Conservation (phyloP, 2,329 filamentous ascomycete genomes). For the Colletotrichum sp. region DNA sequence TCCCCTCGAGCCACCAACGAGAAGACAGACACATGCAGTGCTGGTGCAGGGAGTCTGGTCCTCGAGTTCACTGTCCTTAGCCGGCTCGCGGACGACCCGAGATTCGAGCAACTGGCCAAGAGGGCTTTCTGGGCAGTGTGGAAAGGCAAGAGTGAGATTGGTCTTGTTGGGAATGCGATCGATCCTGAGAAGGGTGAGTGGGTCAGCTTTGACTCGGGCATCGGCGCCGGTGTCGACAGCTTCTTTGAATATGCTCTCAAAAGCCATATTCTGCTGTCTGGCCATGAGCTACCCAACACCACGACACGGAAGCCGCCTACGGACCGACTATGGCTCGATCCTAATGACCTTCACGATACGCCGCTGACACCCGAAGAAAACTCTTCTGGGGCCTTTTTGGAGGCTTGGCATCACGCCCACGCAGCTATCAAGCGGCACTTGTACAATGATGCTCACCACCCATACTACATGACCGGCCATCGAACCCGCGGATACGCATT, state of each 20-base stretch:
- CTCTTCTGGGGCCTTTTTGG: slow-evolving; percentile 78
- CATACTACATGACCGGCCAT: slow-evolving; percentile 92
- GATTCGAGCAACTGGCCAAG: slow-evolving; percentile 91
- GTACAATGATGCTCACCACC: slow-evolving; percentile 85
- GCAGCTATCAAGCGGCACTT: slow-evolving; percentile 88
- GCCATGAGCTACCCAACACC: slow-evolving; percentile 65
- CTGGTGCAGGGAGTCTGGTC: slow-evolving; percentile 93
- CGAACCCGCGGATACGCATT: slow-evolving; percentile 85
- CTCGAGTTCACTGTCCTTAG: slow-evolving; percentile 93
- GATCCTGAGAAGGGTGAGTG: slow-evolving; percentile 91
- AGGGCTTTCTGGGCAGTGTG: slow-evolving; percentile 98
- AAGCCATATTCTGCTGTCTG: slow-evolving; percentile 87
- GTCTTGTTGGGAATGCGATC: slow-evolving; percentile 88
- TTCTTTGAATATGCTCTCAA: slow-evolving; percentile 99
- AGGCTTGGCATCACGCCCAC: slow-evolving; percentile 85
- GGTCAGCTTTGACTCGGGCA: slow-evolving; percentile 89
- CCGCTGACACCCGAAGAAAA: slow-evolving; percentile 70
- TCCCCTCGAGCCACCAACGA: slow-evolving; percentile 42
- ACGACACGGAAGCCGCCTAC: slow-evolving; percentile 42
- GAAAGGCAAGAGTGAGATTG: slow-evolving; percentile 82
- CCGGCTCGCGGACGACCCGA: slow-evolving; percentile 80
- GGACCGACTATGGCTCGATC: slow-evolving; percentile 58
- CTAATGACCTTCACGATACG: slow-evolving; percentile 61
- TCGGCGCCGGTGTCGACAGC: slow-evolving; percentile 95
- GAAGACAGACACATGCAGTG: slow-evolving; percentile 96